phyloP scores from a whole-genome alignment of 116 monocot species.

The Cymodocea nodosa region DNA sequence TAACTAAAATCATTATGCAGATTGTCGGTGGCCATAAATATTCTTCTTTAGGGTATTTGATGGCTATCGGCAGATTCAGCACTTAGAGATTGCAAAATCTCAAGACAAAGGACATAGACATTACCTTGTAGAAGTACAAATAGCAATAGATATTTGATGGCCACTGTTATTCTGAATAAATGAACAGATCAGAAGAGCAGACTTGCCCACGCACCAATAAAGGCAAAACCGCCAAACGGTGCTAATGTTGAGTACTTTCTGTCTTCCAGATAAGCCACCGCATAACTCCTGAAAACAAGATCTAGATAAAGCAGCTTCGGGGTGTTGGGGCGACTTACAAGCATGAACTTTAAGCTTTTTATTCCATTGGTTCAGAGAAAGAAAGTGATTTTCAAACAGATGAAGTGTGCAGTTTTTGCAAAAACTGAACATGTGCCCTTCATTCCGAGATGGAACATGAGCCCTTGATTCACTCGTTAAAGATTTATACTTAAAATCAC shows the following conservation, averaged over 20 bases:
- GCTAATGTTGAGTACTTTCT: conserved; percentile 58
- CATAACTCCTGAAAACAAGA: conserved; percentile 44
- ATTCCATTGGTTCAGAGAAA: background rate
- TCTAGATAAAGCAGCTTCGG: background rate
- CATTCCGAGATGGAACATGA: no score
- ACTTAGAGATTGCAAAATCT: no score
- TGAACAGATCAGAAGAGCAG: conserved; percentile 39
- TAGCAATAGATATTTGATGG: background rate
- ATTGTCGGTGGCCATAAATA: no score
- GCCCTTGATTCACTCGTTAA: no score
- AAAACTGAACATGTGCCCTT: no score
- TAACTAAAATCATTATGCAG: no score
- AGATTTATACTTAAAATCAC: no score
- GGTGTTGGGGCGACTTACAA: no score
- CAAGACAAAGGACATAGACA: background rate
- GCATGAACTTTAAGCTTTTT: background rate
- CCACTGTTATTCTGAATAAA: background rate
- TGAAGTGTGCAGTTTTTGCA: no score
- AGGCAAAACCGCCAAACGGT: conserved; percentile 83
- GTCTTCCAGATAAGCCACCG: conserved; percentile 87
- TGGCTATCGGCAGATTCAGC: no score
- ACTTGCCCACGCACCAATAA: conserved; percentile 85
- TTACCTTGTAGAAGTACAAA: background rate
- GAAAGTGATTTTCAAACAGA: no score
- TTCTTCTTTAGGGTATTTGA: no score